A percentile compares a stretch with the other conserved stretches of the same genome.
Conservation (phyloP, 352 stramenopile genomes). For the Sclerospora graminicola region DNA sequence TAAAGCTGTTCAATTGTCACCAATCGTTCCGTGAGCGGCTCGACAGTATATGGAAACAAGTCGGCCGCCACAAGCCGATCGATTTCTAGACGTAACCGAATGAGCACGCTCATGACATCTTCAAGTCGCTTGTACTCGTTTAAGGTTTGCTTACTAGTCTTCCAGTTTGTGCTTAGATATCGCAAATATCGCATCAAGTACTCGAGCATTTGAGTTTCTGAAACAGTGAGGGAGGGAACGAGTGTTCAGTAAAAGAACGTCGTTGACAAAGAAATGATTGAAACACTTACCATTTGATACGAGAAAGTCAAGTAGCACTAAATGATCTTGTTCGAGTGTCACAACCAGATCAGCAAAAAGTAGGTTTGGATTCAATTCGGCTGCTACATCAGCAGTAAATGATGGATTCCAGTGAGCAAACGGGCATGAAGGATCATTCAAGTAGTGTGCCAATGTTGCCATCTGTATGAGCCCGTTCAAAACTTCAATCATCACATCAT, state of each 20-base stretch:
- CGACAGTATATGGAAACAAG: slow-evolving; percentile 47
- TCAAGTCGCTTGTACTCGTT: slow-evolving; percentile 15
- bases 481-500: slow-evolving; percentile 61
- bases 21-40: slow-evolving; percentile 38
- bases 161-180: slow-evolving; percentile 21
- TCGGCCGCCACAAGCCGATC: slow-evolving; percentile 27
- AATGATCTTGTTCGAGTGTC: slow-evolving; percentile 40
- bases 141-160: slow-evolving; percentile 14
- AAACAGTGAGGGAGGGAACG: not conserved
- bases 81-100: slow-evolving; percentile 54
- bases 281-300: slow-evolving; percentile 45
- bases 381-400: slow-evolving; percentile 5
- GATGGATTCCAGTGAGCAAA: not conserved
- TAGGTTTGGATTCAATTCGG: slow-evolving; percentile 37
- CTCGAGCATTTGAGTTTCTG: slow-evolving; percentile 61
- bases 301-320: slow-evolving; percentile 60
- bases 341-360: slow-evolving; percentile 48
- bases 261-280: not conserved
- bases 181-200: slow-evolving; percentile 53
- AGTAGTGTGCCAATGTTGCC: not conserved
- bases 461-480: slow-evolving; percentile 32
- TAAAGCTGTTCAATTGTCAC: slow-evolving; percentile 39
- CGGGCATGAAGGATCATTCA: not conserved
- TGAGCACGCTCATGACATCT: slow-evolving; percentile 39
- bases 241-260: not conserved